Percentiles rank a stretch among this genome's conserved stretches.
Conservation (phyloP, 495 filamentous ascomycete species). For the Podospora sp. region DNA sequence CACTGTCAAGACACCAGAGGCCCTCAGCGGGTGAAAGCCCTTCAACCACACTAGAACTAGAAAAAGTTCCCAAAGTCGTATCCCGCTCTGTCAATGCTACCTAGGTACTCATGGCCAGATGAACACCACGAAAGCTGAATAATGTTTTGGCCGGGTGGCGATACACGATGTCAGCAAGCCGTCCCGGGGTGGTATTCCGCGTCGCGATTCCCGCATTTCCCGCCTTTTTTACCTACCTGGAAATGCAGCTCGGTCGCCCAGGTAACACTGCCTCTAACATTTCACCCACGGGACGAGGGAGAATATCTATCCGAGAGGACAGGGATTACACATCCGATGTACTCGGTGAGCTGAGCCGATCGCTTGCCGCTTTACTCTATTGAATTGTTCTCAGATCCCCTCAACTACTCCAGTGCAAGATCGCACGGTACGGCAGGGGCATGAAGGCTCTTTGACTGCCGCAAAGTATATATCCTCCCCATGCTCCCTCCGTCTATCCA, state of each 20-base stretch:
- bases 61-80: background rate
- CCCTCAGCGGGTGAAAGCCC: background rate
- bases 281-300: background rate
- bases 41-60: background rate
- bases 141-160: background rate
- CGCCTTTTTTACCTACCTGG: background rate
- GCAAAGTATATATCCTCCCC: slow-evolving; percentile 2
- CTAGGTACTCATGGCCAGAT: background rate
- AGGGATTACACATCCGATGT: background rate
- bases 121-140: background rate
- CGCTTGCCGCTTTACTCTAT: background rate
- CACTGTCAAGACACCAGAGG: too few relatives aligned
- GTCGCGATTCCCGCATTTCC: background rate
- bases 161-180: background rate
- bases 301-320: background rate
- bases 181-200: background rate
- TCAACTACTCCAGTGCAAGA: background rate
- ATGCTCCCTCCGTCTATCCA: background rate
- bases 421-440: background rate
- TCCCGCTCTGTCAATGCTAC: slow-evolving; percentile 1
- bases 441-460: background rate
- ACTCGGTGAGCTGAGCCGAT: background rate
- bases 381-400: background rate
- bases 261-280: background rate
- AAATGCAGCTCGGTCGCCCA: background rate